Evolutionary conservation across 2,329 filamentous ascomycete genomes (phyloP).

Genomic region (Apiospora malaysiana): DNA sequence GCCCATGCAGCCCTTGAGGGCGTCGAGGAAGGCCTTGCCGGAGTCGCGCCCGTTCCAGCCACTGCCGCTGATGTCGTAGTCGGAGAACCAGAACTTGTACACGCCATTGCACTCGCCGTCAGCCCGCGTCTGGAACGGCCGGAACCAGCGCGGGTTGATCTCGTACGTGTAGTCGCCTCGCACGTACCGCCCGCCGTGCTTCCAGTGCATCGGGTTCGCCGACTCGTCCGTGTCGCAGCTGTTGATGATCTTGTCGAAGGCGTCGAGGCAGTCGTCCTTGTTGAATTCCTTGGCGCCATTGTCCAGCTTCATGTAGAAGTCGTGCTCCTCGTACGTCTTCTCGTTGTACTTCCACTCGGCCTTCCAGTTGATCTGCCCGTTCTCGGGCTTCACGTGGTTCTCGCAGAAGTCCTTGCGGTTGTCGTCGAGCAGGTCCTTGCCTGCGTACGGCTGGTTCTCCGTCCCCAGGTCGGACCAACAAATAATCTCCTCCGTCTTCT

Average conservation of each 20-base stretch:
- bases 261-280: constrained; percentile 2
- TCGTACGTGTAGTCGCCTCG: constrained; percentile 24
- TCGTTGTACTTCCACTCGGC: constrained; percentile 32
- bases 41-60: constrained; percentile 9
- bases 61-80: not conserved
- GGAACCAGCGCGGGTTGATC: constrained; percentile 27
- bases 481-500: constrained; percentile 31
- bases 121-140: not conserved
- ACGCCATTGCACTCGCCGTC: not conserved
- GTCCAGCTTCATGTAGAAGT: not conserved
- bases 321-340: constrained; percentile 34
- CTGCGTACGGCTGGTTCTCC: constrained; percentile 30
- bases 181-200: not conserved
- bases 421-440: constrained; percentile 31
- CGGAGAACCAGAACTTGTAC: not conserved
- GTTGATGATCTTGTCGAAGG: constrained; percentile 17
- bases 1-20: constrained; percentile 20
- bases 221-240: not conserved
- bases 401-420: constrained; percentile 39
- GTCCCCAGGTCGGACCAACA: constrained; percentile 36
- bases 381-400: constrained; percentile 27
- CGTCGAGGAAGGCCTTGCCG: constrained; percentile 27
- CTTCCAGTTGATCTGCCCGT: constrained; percentile 18
- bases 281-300: not conserved
- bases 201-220: not conserved